These are phyloP conservation scores for Sporothrix luriei DNA, from an alignment of 2,329 filamentous ascomycete species.

Conservation along the genomic window DNA sequence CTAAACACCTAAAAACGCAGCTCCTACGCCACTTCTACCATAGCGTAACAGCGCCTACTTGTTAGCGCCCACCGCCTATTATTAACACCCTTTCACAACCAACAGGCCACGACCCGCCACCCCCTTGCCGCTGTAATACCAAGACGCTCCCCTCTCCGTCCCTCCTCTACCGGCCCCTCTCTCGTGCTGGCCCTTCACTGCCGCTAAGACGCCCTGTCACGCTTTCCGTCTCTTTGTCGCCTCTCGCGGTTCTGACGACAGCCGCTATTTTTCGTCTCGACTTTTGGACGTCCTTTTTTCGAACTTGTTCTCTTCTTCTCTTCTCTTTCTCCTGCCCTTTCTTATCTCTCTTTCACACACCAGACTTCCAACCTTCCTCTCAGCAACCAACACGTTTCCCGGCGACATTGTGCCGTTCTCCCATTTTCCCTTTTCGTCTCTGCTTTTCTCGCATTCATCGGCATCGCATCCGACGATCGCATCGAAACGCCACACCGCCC, in stretches of 20 bases:
- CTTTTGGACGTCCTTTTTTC: conserved; percentile 18
- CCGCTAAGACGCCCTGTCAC: conserved; percentile 1
- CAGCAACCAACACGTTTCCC: neutral
- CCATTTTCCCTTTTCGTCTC: neutral
- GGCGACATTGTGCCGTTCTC: neutral
- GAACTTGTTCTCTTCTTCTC: neutral
- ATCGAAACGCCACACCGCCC: conserved; percentile 3
- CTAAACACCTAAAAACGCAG: neutral
- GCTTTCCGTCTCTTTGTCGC: neutral
- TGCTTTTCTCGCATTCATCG: neutral
- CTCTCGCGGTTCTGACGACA: conserved; percentile 26
- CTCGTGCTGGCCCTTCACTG: neutral
- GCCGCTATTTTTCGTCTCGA: conserved; percentile 11
- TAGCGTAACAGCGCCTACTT: neutral
- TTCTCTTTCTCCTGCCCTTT: neutral
- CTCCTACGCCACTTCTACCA: neutral
- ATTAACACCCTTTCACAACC: conserved; percentile 25
- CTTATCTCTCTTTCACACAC: neutral
- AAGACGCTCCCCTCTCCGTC: neutral
- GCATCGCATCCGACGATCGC: conserved; percentile 24
- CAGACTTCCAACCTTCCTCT: neutral
- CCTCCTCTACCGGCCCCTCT: conserved; percentile 3
- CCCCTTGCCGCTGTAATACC: neutral
- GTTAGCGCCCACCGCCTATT: conserved; percentile 14
- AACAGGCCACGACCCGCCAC: neutral